These are phyloP conservation scores for Scenedesmus sp. DNA, from an alignment of 163 green algal species.

Conservation along the genomic window DNA sequence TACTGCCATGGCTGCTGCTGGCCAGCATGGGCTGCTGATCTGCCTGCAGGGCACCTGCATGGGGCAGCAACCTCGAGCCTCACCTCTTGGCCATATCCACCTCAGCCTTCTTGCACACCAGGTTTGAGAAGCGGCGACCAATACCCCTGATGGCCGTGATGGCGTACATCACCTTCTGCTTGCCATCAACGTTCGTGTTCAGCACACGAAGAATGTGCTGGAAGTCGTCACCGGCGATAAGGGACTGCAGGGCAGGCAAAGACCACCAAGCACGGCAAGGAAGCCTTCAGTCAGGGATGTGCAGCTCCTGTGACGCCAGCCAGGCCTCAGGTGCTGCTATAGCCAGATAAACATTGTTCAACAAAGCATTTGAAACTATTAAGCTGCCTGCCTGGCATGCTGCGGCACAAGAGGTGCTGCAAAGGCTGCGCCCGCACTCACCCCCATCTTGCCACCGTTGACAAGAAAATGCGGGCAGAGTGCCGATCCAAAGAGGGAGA, in stretches of 20 bases:
- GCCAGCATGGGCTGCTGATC: conserved; percentile 15
- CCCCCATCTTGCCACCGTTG: conserved; percentile 36
- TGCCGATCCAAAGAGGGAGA: conserved; percentile 19
- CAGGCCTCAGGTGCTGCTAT: neutral
- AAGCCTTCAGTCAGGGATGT: neutral
- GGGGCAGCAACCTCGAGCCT: neutral
- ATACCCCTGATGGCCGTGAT: conserved; percentile 98
- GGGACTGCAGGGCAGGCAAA: conserved; percentile 59
- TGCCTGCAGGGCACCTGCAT: conserved; percentile 10
- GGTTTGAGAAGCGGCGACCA: conserved; percentile 96
- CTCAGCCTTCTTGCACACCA: conserved; percentile 99
- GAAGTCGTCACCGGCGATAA: conserved; percentile 94
- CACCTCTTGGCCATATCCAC: conserved; percentile 96
- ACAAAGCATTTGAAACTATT: neutral
- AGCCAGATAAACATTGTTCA: neutral
- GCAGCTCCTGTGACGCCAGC: neutral
- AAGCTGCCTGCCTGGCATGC: neutral
- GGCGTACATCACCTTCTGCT: conserved; percentile 98
- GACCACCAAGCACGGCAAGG: neutral
- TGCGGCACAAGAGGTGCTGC: neutral
- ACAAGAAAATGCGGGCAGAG: conserved; percentile 3
- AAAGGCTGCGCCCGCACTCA: conserved; percentile 23
- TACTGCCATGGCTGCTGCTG: conserved; percentile 19
- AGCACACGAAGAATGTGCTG: conserved; percentile 99
- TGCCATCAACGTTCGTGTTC: conserved; percentile 99